phyloP scores from a whole-genome alignment of 768 basidiomycete species.

The Mycena kentingensis region DNA sequence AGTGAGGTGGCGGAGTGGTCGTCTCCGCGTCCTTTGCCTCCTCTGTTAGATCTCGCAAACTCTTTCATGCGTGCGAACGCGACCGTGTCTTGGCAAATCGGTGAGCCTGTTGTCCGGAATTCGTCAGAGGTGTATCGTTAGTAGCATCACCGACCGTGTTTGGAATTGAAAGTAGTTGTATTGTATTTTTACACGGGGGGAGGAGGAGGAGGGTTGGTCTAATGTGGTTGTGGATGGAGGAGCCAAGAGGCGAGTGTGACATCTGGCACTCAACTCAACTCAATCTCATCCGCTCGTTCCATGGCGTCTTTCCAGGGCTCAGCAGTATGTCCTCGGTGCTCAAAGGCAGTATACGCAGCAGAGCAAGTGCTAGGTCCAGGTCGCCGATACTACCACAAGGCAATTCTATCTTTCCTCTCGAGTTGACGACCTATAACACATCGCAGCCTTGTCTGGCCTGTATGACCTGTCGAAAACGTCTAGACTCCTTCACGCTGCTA shows the following conservation, averaged over 20 bases:
- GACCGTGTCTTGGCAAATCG: no score
- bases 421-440: slow-evolving; percentile 9
- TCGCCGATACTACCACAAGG: slow-evolving; percentile 86
- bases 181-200: no score
- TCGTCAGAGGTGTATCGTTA: no score
- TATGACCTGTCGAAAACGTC: slow-evolving; percentile 70
- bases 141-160: no score
- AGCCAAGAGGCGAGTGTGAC: slow-evolving; percentile 25
- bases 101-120: no score
- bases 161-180: no score
- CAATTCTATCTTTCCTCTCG: slow-evolving; percentile 23
- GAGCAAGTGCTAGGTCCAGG: slow-evolving; percentile 93
- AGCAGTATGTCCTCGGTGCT: slow-evolving; percentile 72
- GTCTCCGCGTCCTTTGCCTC: no score
- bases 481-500: slow-evolving; percentile 74
- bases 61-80: no score
- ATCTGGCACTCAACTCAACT: neutral
- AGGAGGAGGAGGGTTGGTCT: no score
- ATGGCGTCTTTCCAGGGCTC: slow-evolving; percentile 79
- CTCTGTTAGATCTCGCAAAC: no score
- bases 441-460: slow-evolving; percentile 78
- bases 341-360: slow-evolving; percentile 80
- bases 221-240: no score
- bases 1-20: no score
- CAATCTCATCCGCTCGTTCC: slow-evolving; percentile 8